A percentile compares a stretch with the other conserved stretches of the same genome.
phyloP scores from a whole-genome alignment of 257 asterid species.

The Linaria vulgaris region DNA sequence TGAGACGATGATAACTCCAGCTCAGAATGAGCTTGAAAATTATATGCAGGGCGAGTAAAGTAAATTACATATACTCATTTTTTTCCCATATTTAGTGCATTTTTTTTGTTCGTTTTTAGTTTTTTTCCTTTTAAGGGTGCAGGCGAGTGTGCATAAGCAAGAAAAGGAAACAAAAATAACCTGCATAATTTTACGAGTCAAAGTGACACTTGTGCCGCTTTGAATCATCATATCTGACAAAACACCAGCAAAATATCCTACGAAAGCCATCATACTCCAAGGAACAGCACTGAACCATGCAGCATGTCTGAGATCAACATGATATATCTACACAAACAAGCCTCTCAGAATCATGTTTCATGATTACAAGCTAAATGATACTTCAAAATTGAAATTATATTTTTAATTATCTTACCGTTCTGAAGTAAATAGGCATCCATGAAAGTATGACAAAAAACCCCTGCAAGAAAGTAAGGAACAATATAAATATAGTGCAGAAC shows the following conservation, averaged over 20 bases:
- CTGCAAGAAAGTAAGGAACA: conserved; percentile 45
- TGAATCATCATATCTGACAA: conserved; percentile 83
- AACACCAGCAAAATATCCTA: conserved; percentile 87
- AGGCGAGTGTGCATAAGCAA: conserved; percentile 8
- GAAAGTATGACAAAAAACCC: conserved; percentile 94
- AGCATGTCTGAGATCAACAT: conserved; percentile 91
- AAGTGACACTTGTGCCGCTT: conserved; percentile 71
- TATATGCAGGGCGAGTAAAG: not conserved
- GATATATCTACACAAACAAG: conserved; percentile 59
- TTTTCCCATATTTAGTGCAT: no score
- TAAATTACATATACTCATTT: no score
- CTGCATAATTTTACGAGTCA: conserved; percentile 97
- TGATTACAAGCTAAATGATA: conserved; percentile 10
- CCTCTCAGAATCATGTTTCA: conserved; percentile 19
- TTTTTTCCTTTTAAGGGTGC: not conserved
- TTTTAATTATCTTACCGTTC: conserved; percentile 48
- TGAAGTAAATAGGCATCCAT: conserved; percentile 99
- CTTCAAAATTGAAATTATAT: not conserved
- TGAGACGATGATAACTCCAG: not conserved
- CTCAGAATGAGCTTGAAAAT: not conserved
- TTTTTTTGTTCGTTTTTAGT: not conserved
- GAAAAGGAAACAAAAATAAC: conserved; percentile 33
- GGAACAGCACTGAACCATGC: conserved; percentile 99
- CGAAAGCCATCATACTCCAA: conserved; percentile 93
- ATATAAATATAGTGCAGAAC: conserved; percentile 13